phyloP scores from a whole-genome alignment of 495 filamentous ascomycete genomes.

The Letharia lupina region DNA sequence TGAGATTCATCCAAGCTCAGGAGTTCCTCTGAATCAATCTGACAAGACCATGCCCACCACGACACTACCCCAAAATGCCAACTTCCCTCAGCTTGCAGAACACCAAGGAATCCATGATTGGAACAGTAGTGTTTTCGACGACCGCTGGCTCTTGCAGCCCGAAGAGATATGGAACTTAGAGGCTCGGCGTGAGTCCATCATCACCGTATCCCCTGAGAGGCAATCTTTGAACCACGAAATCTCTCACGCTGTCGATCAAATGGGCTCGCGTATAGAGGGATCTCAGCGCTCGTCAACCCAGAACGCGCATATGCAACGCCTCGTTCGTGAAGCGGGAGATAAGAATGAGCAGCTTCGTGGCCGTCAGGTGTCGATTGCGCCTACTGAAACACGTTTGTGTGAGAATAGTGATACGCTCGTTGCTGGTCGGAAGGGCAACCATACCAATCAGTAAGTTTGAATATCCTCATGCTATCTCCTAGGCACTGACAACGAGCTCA shows the following conservation, averaged over 20 bases:
- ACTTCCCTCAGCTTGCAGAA: constrained; percentile 18
- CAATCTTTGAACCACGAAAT: background rate
- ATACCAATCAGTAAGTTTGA: constrained; percentile 4
- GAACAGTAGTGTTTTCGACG: constrained; percentile 21
- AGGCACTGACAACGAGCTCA: background rate
- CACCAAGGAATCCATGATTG: constrained; percentile 12
- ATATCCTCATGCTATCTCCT: background rate
- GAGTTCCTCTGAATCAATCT: background rate
- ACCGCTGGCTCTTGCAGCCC: constrained; percentile 19
- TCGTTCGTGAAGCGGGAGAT: background rate
- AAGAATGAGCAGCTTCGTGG: background rate
- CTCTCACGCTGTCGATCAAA: background rate
- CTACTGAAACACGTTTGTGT: background rate
- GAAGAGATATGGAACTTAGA: constrained; percentile 13
- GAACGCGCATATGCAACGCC: background rate
- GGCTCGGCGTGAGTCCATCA: background rate
- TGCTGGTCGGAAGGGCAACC: background rate
- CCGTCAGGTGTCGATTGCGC: background rate
- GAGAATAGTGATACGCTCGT: background rate
- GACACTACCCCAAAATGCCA: constrained; percentile 11
- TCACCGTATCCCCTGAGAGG: constrained; percentile 6
- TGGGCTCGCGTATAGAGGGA: background rate
- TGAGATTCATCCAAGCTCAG: constrained; percentile 7
- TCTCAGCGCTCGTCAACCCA: background rate
- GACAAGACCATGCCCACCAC: constrained; percentile 2